Base-by-base conservation (phyloP, 2,329 filamentous ascomycete genomes). In the Aureobasidium sp. region DNA sequence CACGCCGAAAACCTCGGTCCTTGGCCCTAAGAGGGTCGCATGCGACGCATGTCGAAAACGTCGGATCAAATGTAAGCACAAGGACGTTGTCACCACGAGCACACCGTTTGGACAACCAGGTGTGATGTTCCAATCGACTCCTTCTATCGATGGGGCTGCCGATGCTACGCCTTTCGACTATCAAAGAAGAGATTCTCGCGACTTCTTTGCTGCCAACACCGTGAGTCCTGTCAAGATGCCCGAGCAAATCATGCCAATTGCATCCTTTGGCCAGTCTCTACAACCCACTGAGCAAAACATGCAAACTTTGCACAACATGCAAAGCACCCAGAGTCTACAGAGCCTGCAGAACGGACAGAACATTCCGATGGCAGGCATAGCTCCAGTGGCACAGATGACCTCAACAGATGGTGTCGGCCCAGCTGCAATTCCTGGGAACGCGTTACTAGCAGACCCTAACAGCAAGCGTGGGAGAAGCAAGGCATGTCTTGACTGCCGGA, bases 401-500 rank as follows among this genome's bases (percentile, higher is more conserved):
- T 61, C 48, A 15, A 48, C 32, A 29, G 61, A 63, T 30, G 41
- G 16, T 9, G 21, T 39, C 30, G 61, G 61, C 30, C 61, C 53
- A 30, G 55, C 61, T 30, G 6, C 47, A 2, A 48, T 61, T 9
- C 62, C 63, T 30, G 59, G 62, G 37, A 63, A 55, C 27, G 61
- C 63, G n/a, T 53, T 63, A 37, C 52, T 65, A 3, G 64, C 61
- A 11, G 64, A 65, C 32, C 47, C 53, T 1, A 65, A 59, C 32
- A 65, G 66, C 30, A 74, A 73, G 63, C 71, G 71, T 15, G 71
- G 72, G 30, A 65, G 84, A 67, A 85, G 79, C 68, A 86, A 86
- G 71, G 85, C 85, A 47, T 87, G 85, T 69, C 79, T 84, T 63
- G 84, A 86, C 67, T 87, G 85, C 72, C 81, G 85, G 48, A 86